phyloP scores from a whole-genome alignment of 2,329 filamentous ascomycete genomes.

The Beauveria bassiana region DNA sequence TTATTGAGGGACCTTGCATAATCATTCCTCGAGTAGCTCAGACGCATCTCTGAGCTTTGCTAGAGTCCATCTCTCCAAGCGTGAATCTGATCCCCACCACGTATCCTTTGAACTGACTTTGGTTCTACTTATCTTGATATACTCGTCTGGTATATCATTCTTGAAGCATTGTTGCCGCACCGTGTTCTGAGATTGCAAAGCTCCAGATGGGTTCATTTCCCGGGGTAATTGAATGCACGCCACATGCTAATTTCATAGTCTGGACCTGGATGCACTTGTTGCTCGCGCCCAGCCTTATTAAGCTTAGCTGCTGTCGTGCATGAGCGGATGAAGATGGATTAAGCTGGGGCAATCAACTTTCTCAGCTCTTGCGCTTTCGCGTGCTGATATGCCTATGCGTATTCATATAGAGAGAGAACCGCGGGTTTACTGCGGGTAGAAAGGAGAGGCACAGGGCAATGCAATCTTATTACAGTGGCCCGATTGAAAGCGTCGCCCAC shows the following conservation, averaged over 20 bases:
- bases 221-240: background rate
- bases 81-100: too few relatives aligned
- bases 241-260: background rate
- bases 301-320: slow-evolving; percentile 1
- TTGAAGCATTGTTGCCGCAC: background rate
- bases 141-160: too few relatives aligned
- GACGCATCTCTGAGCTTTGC: too few relatives aligned
- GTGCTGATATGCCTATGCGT: slow-evolving; percentile 8
- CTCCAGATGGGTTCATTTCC: background rate
- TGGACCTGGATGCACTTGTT: background rate
- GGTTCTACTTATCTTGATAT: too few relatives aligned
- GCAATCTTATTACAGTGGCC: background rate
- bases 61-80: too few relatives aligned
- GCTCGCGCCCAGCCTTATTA: background rate
- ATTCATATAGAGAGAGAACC: background rate
- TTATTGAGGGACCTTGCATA: too few relatives aligned
- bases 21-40: too few relatives aligned
- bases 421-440: background rate
- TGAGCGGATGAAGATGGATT: slow-evolving; percentile 2
- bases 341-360: background rate
- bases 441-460: background rate
- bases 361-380: background rate
- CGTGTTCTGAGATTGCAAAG: too few relatives aligned
- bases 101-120: too few relatives aligned
- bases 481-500: background rate